Base-by-base conservation (phyloP, 2,329 filamentous ascomycete genomes). In the Ilyonectria robusta region DNA sequence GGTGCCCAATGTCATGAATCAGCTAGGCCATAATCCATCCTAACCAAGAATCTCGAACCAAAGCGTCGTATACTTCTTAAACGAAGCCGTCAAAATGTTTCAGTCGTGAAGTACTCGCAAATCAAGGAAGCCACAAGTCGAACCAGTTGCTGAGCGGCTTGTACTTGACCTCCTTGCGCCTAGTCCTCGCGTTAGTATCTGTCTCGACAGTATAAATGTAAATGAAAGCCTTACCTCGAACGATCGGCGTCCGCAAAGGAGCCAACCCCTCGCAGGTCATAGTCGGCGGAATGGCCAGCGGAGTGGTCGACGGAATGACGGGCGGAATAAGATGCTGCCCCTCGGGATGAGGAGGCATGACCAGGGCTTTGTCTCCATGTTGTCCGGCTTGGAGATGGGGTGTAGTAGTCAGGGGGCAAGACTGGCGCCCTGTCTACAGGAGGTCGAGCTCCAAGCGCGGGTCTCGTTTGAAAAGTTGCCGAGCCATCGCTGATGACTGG, bases 101-200 rank as follows among this genome's bases (percentile, higher is more conserved):
- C 53, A 50, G 53, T 29, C 11, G 15, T 13, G 17, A 31, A 35
- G 26, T 40, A 19, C 19, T 70, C 51, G 66, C 33, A 64, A 64
- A 17, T 73, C 66, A 65, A 26, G 74, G 74, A 26, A 76, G 47
- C 74, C 74, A 76, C 56, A 76, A 66, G 54, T 72, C 72, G 37
- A 75, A 76, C 74, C 74, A 76, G 47, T 75, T 76, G 50, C 71
- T 70, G 33, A 76, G 72, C 6, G 74, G 74, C 62, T 75, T 76
- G 31, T 76, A 76, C 64, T 76, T 74, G 59, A 76, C 69, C 59
- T 69, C 69, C 61, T 68, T 69, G 40, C 68, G 66, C 9, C 74
- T 73, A 31, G 10, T 21, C 11, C 21, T n/a, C 17, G 48, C 29
- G n/a, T 62, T n/a, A 65, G 57, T 23, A 21, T 19, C 26, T 13